phyloP scores from a whole-genome alignment of 2,329 filamentous ascomycete species.

The Stromatinia cepivora region DNA sequence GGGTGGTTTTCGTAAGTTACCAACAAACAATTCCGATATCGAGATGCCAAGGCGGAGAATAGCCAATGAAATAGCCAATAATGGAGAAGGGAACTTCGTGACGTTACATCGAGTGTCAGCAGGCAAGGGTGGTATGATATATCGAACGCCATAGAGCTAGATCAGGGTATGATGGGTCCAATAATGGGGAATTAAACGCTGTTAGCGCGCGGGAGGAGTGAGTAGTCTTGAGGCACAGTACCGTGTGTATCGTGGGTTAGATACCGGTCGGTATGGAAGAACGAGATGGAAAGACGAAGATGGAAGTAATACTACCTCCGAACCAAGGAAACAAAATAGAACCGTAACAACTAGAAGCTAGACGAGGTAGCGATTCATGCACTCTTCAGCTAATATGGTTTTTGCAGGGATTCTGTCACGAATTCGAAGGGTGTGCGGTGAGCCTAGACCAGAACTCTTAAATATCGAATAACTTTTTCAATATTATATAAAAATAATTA shows the following conservation, averaged over 20 bases:
- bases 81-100: background rate
- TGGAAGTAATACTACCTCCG: constrained; percentile 7
- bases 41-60: constrained; percentile 20
- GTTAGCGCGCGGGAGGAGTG: constrained; percentile 22
- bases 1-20: constrained; percentile 22
- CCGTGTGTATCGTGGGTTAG: constrained; percentile 6
- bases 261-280: background rate
- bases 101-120: constrained; percentile 23
- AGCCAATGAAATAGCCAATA: constrained; percentile 14
- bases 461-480: no score
- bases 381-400: constrained; percentile 15
- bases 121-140: constrained; percentile 24
- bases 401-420: no score
- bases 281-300: background rate
- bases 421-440: no score
- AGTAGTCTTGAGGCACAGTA: background rate
- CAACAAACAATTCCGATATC: constrained; percentile 19
- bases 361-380: constrained; percentile 1
- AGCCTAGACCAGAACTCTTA: no score
- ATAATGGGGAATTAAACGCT: constrained; percentile 24
- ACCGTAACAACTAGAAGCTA: background rate
- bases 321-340: background rate
- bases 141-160: constrained; percentile 23
- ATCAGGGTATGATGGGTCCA: constrained; percentile 18
- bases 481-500: no score